phyloP scores from a whole-genome alignment of 2,329 filamentous ascomycete species.

The Chalaropsis thielavioides region DNA sequence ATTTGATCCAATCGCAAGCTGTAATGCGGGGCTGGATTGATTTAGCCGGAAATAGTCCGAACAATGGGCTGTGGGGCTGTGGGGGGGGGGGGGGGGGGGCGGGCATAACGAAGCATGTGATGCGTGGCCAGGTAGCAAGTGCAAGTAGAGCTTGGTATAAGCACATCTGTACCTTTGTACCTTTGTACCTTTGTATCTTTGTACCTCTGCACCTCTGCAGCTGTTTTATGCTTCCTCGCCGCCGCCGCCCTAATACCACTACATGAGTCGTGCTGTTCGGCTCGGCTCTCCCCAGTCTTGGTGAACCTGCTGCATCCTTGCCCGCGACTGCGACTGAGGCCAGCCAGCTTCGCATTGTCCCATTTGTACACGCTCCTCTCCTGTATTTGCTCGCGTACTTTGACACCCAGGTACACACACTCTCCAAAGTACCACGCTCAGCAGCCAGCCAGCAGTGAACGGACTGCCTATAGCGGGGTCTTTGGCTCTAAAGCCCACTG shows the following conservation, averaged over 20 bases:
- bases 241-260: background rate
- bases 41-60: constrained; percentile 2
- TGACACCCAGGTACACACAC: background rate
- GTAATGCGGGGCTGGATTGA: constrained; percentile 3
- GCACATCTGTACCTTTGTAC: background rate
- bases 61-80: background rate
- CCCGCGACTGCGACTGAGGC: background rate
- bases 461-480: background rate
- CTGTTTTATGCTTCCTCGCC: too few relatives aligned
- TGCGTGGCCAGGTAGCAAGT: background rate
- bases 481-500: background rate
- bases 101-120: background rate
- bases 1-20: constrained; percentile 7
- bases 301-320: too few relatives aligned
- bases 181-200: too few relatives aligned
- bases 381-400: background rate
- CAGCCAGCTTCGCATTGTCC: background rate
- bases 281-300: background rate
- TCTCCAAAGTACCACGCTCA: background rate
- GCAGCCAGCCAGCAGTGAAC: background rate
- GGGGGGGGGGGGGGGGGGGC: too few relatives aligned
- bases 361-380: background rate
- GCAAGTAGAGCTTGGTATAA: background rate
- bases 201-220: background rate
- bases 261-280: background rate